Percentiles rank a stretch among this genome's conserved stretches.
These are phyloP conservation scores for Scheffersomyces cryptocercus DNA, from an alignment of 1,139 yeast genomes.

Conservation along the genomic window DNA sequence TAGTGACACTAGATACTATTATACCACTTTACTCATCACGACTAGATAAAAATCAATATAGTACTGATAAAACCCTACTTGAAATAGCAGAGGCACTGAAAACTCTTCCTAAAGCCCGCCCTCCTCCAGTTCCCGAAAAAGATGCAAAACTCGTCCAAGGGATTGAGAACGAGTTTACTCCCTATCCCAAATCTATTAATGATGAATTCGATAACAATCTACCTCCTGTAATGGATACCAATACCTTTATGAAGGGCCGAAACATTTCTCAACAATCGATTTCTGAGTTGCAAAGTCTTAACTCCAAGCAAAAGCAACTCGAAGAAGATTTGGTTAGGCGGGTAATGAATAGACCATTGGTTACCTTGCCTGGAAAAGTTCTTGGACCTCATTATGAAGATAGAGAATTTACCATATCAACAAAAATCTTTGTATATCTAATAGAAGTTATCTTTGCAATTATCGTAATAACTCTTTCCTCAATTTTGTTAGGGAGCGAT, in stretches of 20 bases:
- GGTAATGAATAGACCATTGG: constrained; percentile 40
- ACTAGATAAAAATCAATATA: neutral
- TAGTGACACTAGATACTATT: constrained; percentile 11
- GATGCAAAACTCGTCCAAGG: neutral
- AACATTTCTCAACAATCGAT: neutral
- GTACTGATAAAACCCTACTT: constrained; percentile 1
- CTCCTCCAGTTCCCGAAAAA: neutral
- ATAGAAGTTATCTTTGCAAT: constrained; percentile 38
- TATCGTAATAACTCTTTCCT: constrained; percentile 31
- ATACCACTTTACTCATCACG: constrained; percentile 3
- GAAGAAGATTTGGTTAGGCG: constrained; percentile 32
- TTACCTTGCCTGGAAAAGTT: constrained; percentile 14
- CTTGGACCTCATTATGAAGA: constrained; percentile 18
- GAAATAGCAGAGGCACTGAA: constrained; percentile 8
- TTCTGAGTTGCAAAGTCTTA: constrained; percentile 17
- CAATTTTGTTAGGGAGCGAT: constrained; percentile 29
- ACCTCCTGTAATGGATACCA: constrained; percentile 21
- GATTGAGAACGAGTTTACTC: constrained; percentile 1
- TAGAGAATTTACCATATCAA: constrained; percentile 24
- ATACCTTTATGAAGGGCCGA: constrained; percentile 9
- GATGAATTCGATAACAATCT: constrained; percentile 11
- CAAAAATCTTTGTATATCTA: constrained; percentile 32
- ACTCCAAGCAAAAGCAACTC: constrained; percentile 26
- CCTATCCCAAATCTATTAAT: constrained; percentile 7
- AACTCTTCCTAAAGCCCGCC: neutral